A percentile compares a stretch with the other conserved stretches of the same genome.
These are phyloP conservation scores for Hanseniaspora valbyensis DNA, from an alignment of 805 yeast genomes.

Conservation along the genomic window DNA sequence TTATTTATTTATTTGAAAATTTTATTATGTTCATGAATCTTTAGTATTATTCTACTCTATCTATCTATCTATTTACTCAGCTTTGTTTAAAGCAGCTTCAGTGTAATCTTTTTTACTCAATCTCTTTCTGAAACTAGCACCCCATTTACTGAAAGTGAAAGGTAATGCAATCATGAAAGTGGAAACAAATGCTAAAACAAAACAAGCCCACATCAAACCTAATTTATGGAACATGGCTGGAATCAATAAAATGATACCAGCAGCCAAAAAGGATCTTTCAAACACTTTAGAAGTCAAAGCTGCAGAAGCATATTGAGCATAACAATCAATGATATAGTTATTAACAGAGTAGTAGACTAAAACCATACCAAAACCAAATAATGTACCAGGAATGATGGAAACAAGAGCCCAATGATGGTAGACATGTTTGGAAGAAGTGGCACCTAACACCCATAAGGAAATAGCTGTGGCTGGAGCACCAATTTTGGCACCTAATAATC, in stretches of 20 bases:
- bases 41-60: not conserved
- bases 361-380: constrained; percentile 70
- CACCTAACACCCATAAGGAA: constrained; percentile 70
- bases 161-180: constrained; percentile 69
- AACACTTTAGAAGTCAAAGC: constrained; percentile 77
- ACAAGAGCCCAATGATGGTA: constrained; percentile 51
- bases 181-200: constrained; percentile 65
- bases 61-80: not conserved
- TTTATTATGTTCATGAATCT: too few species aligned
- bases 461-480: constrained; percentile 77
- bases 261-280: constrained; percentile 50
- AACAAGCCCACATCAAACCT: constrained; percentile 73
- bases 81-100: constrained; percentile 22
- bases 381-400: constrained; percentile 66
- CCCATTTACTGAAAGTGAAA: constrained; percentile 57
- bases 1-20: too few species aligned
- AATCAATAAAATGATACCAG: constrained; percentile 77
- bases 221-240: constrained; percentile 65
- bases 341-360: constrained; percentile 64
- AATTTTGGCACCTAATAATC: constrained; percentile 68
- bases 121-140: constrained; percentile 49
- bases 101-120: constrained; percentile 59
- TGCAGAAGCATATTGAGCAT: constrained; percentile 68
- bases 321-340: constrained; percentile 83
- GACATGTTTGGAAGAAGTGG: constrained; percentile 57